Evolutionary conservation across 106 monocot genomes (phyloP), one percentile per base, ranked within the genome.

Genomic region (Hemerocallis citrina): DNA sequence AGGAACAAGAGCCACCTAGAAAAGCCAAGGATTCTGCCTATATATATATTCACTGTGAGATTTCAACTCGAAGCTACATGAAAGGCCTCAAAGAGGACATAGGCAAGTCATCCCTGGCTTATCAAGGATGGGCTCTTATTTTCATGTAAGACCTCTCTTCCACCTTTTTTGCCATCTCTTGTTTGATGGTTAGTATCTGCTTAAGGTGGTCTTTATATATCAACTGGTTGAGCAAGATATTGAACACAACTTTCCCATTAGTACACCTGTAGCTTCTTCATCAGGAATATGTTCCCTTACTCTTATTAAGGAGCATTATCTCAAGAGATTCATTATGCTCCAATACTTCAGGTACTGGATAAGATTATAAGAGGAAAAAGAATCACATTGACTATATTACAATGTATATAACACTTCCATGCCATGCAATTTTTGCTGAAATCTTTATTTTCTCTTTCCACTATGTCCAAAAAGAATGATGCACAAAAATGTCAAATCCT

Each of bases 71-170:
- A 16, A 28, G 8, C 11, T 15, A 50, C 0, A 28, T 27, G 2
- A 45, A 50, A 50, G 27, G 28, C 24, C 50, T 50, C 2, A 23
- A 25, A 27, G 7, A 27, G 23, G 50, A 50, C 28, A 50, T 50
- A 50, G 50, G 50, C 50, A 50, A 50, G 50, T 50, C 50, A 50
- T 50, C 50, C 50, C 28, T 50, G 50, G 50, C 50, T 50, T 50
- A 50, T 5, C 50, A 50, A 50, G 28, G 50, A 50, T 13, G 11
- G 50, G 50, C 27, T 27, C 50, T 50, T 50, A 50, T 50, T 27
- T 50, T 27, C 50, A 9, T 50, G 50, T 27, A 25, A 50, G 50
- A 50, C 50, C 50, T 27, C 50, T 50, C 50, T 28, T 50, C 50
- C 50, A 13, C 25, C 13, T 27, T 3, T 3, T 50, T 9, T 13